Evolutionary conservation across 192 early-diverging fungal species (phyloP).

Genomic region (Thamnidium elegans): DNA sequence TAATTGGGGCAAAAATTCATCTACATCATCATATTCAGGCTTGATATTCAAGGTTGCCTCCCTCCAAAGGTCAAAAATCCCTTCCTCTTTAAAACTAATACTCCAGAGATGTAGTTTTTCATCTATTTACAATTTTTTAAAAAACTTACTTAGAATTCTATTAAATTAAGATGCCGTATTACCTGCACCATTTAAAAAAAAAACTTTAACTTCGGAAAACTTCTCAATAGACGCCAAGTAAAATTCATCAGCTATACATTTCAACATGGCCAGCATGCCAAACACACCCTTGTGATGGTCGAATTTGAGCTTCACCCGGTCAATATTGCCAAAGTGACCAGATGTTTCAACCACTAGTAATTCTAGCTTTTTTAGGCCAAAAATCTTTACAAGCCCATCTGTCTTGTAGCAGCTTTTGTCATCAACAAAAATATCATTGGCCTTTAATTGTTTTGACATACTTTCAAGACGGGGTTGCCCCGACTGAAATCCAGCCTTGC

Average conservation of each 20-base stretch:
- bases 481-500: background rate
- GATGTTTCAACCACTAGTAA: background rate
- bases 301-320: background rate
- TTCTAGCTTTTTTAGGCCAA: slow-evolving; percentile 5
- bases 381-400: background rate
- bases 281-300: slow-evolving; percentile 10
- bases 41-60: background rate
- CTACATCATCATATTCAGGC: background rate
- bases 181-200: slow-evolving; percentile 12
- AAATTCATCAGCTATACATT: background rate
- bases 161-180: background rate
- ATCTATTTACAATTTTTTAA: slow-evolving; percentile 1
- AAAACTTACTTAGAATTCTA: slow-evolving; percentile 1
- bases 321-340: background rate
- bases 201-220: background rate
- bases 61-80: slow-evolving; percentile 1
- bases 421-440: background rate
- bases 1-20: slow-evolving; percentile 1
- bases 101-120: slow-evolving; percentile 3
- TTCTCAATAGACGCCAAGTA: background rate
- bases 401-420: background rate
- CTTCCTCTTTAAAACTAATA: background rate
- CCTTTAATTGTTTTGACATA: background rate
- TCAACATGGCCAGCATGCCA: slow-evolving; percentile 2
- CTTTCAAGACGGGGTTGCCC: background rate